phyloP scores from a whole-genome alignment of 2,329 filamentous ascomycete genomes.

The Exophiala aquamarina region DNA sequence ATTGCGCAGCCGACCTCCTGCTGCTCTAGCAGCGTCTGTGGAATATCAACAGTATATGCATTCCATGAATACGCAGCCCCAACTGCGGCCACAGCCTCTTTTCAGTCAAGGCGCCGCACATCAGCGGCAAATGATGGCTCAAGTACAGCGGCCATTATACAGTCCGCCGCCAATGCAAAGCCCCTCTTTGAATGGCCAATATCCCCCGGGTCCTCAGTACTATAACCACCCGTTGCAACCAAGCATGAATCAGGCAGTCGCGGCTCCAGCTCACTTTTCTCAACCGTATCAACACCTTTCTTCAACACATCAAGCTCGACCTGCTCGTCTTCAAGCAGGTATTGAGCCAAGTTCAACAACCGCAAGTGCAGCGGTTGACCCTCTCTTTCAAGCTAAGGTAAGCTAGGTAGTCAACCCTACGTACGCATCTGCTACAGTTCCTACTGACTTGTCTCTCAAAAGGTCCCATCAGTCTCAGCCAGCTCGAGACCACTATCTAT shows the following conservation, averaged over 20 bases:
- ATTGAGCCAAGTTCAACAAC: no score
- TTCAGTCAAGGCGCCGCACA: background rate
- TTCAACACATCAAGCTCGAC: no score
- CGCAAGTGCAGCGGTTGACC: no score
- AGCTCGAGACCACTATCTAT: constrained; percentile 19
- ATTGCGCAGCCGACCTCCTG: constrained; percentile 8
- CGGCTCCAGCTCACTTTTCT: no score
- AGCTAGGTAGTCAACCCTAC: no score
- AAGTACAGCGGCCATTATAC: constrained; percentile 1
- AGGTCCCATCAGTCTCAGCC: constrained; percentile 9
- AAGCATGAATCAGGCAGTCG: no score
- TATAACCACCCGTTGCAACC: constrained; percentile 5
- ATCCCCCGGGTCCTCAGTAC: background rate
- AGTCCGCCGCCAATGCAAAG: background rate
- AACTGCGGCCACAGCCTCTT: background rate
- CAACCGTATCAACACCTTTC: no score
- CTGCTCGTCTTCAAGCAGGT: no score
- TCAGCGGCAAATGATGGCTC: background rate
- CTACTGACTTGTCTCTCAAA: no score
- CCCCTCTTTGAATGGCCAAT: no score
- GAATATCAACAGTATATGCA: constrained; percentile 9
- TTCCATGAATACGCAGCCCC: constrained; percentile 2
- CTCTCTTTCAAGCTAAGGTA: no score
- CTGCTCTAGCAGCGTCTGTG: background rate
- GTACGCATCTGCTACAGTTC: no score